Evolutionary conservation across 108 stramenopile species (phyloP), one percentile per base, ranked within the genome.

Genomic region (Stephanodiscus minutulus): DNA sequence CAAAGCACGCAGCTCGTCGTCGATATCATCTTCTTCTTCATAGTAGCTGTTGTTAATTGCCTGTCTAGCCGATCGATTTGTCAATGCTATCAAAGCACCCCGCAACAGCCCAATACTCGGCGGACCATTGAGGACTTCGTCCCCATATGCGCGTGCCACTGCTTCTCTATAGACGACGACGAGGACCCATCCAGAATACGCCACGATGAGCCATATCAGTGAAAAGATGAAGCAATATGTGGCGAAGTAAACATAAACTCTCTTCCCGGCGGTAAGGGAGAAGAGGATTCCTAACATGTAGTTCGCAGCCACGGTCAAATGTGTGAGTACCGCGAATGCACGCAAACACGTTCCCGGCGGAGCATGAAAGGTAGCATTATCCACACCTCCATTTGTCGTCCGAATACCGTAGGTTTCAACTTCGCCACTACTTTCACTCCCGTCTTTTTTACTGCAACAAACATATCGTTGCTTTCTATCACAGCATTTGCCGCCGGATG

Each of bases 181-280:
- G 2, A 79, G 39, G 37, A 67, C 39, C 67, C 71, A 79, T 11
- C 72, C 71, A 54, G 48, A 49, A 57, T 62, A 58, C 20, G 72
- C 67, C 10, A 50, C 50, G 12, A 68, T 20, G 35, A 79, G 41
- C 78, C 78, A 79, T 0, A 73, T 25, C 13, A 79, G 55, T 18
- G 78, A 63, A 79, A 79, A 79, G n/a, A 63, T 73, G 55, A 43
- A 63, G 52, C 78, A 79, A 43, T 79, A 79, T 0, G 78, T 68
- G 13, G 67, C 78, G 50, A 79, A 79, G 39, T 73, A 73, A 25
- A 73, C 65, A 62, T 79, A 79, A 1, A 79, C 33, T 37, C 54
- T 43, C 27, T 60, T 63, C 0, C 78, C 78, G 13, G 78, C 78
- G n/a, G 78, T 79, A 39, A 68, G 57, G 10, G 78, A 66, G 62